Percentiles rank a stretch among this genome's conserved stretches.
Conservation (phyloP, 805 yeast species). For the Schwanniomyces vanrijiae region DNA sequence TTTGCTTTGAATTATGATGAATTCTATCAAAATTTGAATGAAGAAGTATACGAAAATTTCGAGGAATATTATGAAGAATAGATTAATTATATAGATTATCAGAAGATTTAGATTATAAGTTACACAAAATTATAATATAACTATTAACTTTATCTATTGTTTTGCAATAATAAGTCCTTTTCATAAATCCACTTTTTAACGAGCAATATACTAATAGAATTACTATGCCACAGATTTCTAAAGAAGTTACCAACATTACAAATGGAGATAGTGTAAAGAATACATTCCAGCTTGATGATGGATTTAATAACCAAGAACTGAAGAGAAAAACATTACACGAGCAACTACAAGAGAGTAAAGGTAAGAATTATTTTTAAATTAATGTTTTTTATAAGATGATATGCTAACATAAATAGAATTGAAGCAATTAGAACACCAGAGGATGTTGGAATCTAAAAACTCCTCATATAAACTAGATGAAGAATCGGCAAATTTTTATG, state of each 20-base stretch:
- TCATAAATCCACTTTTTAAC: too few species aligned
- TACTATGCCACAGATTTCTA: neutral
- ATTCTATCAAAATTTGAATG: neutral
- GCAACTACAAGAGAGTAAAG: conserved; percentile 41
- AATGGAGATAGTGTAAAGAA: neutral
- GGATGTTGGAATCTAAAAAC: conserved; percentile 28
- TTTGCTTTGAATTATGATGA: conserved; percentile 29
- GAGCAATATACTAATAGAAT: neutral
- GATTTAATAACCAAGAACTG: too few species aligned
- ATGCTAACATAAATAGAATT: conserved; percentile 22
- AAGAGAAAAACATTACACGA: conserved; percentile 41
- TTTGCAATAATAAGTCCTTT: neutral
- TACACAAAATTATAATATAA: neutral
- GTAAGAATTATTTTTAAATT: conserved; percentile 21
- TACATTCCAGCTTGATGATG: too few species aligned
- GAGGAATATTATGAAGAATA: conserved; percentile 3
- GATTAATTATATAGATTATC: neutral
- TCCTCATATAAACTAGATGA: conserved; percentile 42
- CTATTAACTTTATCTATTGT: too few species aligned
- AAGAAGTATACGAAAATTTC: conserved; percentile 22
- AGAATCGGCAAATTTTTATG: conserved; percentile 36
- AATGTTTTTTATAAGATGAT: neutral
- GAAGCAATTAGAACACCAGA: conserved; percentile 32
- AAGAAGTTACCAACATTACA: neutral
- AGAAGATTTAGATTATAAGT: neutral